Conservation (phyloP, 139 green algal species). For the Volvox reticuliferus region DNA sequence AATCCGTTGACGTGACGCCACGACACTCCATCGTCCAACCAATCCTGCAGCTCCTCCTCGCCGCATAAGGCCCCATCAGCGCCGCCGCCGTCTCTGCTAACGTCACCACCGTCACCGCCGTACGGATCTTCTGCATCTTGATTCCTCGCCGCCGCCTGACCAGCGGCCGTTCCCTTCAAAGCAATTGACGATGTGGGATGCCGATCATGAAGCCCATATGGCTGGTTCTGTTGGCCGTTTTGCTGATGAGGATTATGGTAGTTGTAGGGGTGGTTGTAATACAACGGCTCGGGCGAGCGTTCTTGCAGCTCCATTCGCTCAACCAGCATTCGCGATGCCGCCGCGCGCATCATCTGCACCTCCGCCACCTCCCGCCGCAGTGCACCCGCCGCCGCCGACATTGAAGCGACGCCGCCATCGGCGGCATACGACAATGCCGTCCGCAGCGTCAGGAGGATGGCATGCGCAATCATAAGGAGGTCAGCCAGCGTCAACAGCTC, state of each 20-base stretch:
- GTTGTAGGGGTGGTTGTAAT: neutral
- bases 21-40: neutral
- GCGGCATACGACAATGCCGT: slow-evolving; percentile 26
- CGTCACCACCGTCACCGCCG: neutral
- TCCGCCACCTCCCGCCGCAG: slow-evolving; percentile 41
- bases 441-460: slow-evolving; percentile 25
- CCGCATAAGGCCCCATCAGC: neutral
- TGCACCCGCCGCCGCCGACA: slow-evolving; percentile 14
- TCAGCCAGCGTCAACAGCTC: slow-evolving; percentile 31
- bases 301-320: slow-evolving; percentile 40
- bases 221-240: neutral
- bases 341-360: slow-evolving; percentile 18
- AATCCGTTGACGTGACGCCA: slow-evolving; percentile 37
- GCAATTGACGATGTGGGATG: neutral
- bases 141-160: neutral
- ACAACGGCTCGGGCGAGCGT: neutral
- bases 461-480: slow-evolving; percentile 26
- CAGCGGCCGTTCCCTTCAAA: neutral
- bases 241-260: neutral
- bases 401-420: neutral
- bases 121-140: neutral
- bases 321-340: slow-evolving; percentile 8
- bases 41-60: neutral
- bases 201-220: neutral
- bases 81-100: neutral